A percentile compares a stretch with the other conserved stretches of the same genome.
phyloP scores from a whole-genome alignment of 1,284 basidiomycete species.

The Trametes pubescens region DNA sequence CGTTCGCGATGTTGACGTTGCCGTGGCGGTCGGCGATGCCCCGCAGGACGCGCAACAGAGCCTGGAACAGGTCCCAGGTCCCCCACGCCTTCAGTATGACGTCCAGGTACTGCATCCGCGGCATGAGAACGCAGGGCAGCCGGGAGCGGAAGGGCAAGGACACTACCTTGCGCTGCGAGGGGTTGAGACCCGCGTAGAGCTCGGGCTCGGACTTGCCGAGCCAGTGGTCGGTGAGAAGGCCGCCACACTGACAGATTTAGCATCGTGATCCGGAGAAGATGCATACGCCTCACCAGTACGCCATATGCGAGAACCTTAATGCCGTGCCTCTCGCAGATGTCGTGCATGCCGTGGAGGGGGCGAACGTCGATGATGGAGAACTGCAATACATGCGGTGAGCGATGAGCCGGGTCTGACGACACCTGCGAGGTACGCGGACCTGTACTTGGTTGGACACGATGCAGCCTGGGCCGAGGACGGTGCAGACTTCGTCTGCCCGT shows the following conservation, averaged over 20 bases:
- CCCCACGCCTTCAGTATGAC: conserved; percentile 81
- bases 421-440: conserved; percentile 46
- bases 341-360: conserved; percentile 74
- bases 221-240: conserved; percentile 80
- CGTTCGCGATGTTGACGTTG: conserved; percentile 72
- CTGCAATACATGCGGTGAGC: conserved; percentile 45
- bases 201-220: conserved; percentile 72
- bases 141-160: conserved; percentile 14
- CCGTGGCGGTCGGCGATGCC: conserved; percentile 68
- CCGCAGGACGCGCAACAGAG: conserved; percentile 62
- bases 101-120: conserved; percentile 69
- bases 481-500: conserved; percentile 78
- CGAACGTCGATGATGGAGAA: conserved; percentile 82
- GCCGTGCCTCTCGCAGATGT: conserved; percentile 73
- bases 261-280: conserved; percentile 11
- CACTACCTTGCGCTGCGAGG: conserved; percentile 78
- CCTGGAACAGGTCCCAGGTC: conserved; percentile 74
- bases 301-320: conserved; percentile 82
- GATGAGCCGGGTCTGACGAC: neutral
- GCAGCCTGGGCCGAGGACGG: conserved; percentile 64
- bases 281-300: conserved; percentile 61
- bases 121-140: conserved; percentile 9
- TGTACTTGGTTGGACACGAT: conserved; percentile 86
- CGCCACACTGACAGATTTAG: conserved; percentile 68
- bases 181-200: conserved; percentile 67